Base-by-base conservation (phyloP, 441 rosid genomes). In the Iberis amara region DNA sequence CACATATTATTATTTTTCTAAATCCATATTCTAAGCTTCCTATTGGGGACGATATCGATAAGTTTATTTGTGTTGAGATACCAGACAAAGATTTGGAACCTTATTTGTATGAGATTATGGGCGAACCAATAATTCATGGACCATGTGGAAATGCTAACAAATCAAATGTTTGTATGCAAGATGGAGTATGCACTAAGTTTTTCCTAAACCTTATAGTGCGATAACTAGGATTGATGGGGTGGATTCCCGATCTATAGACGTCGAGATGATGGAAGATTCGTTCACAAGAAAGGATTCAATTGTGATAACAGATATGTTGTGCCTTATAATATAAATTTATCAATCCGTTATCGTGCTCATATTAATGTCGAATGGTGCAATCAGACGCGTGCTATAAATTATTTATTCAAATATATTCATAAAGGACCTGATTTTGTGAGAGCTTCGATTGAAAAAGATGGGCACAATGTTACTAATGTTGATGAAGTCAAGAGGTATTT, bases 131-230 rank as follows among this genome's bases (percentile, higher is more conserved):
- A 21, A 37, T 27, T 0, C 37, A 54, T 8, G 39, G 37, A 0
- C 59, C 48, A 1, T 54, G 59, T 54, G 59, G 59, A 3, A 18
- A 18, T 18, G 21, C 21, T 18, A 18, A 18, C 3, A 18, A 18
- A 18, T 18, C 21, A 1, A 24, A 23, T 0, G 21, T 47, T 0
- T 54, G 39, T 1, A 40, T 55, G 49, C 27, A 4, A 40, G 14
- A 13, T 27, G 0, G 14, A 40, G 3, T 40, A 39, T 39, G 8
- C 30, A 18, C 23, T 0, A 53, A 39, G 0, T 2, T 0, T 53
- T 8, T 7, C 26, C 38, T 0, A 39, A 27, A 2, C 4, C 3
- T 3, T 2, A 1, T 0, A 1, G 5, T 9, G 11, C 8, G 0
- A n/a, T 0, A 0, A 51, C 42, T 0, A n/a, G 11, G 0, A 6